These are phyloP conservation scores for Groenewaldozyma tartarivorans DNA, from an alignment of 805 yeast species.

Conservation along the genomic window DNA sequence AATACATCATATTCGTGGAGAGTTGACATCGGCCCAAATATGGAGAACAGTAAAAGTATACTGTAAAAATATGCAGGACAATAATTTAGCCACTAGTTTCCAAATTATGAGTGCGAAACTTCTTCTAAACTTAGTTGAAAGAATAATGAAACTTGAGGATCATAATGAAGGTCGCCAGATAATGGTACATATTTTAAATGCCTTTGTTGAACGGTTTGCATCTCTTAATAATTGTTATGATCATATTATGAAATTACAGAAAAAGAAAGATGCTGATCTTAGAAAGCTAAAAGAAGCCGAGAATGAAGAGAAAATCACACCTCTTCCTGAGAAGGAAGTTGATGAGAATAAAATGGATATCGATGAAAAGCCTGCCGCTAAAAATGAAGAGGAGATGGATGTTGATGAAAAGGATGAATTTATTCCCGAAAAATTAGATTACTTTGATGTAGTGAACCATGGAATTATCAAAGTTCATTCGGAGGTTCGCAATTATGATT, in stretches of 20 bases:
- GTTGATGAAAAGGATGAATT: conserved; percentile 12
- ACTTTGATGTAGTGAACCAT: conserved; percentile 34
- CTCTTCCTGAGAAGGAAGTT: conserved; percentile 23
- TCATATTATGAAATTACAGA: conserved; percentile 38
- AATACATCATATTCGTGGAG: conserved; percentile 82
- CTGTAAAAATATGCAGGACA: conserved; percentile 72
- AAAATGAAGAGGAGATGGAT: conserved; percentile 10
- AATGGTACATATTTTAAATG: conserved; percentile 75
- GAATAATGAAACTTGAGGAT: conserved; percentile 72
- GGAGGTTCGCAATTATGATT: conserved; percentile 46
- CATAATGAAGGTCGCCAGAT: conserved; percentile 77
- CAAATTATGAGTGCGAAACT: conserved; percentile 96
- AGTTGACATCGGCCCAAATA: conserved; percentile 71
- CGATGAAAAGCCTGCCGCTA: conserved; percentile 10
- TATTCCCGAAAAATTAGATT: conserved; percentile 25
- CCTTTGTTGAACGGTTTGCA: conserved; percentile 75
- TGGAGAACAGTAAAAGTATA: conserved; percentile 81
- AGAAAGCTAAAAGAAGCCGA: conserved; percentile 11
- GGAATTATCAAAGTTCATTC: conserved; percentile 55
- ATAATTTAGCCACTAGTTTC: conserved; percentile 73
- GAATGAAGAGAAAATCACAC: conserved; percentile 24
- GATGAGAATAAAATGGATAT: conserved; percentile 32
- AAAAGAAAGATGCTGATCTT: conserved; percentile 43
- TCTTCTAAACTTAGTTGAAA: conserved; percentile 76
- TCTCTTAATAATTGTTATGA: conserved; percentile 64